Conservation (phyloP, 2,329 filamentous ascomycete species). For the Epichloe sibirici region DNA sequence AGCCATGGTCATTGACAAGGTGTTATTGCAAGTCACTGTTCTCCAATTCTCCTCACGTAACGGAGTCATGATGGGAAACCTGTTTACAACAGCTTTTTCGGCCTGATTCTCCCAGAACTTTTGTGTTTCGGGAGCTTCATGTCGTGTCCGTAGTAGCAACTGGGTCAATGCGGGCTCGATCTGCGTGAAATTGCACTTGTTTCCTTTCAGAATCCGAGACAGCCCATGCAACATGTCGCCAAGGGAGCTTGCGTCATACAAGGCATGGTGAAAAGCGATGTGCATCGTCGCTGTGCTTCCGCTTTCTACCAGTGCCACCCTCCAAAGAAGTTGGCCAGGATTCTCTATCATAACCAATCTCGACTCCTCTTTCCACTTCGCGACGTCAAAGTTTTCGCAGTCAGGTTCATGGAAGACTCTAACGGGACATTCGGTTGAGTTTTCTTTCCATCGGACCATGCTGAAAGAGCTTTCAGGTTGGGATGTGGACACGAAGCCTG, state of each 20-base stretch:
- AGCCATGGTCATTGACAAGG: conserved; percentile 26
- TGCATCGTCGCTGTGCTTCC: conserved; percentile 22
- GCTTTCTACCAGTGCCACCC: conserved; percentile 33
- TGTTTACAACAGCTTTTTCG: conserved; percentile 43
- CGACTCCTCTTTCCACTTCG: conserved; percentile 25
- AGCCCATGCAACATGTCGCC: conserved; percentile 52
- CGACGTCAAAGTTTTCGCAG: neutral
- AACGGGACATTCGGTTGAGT: conserved; percentile 8
- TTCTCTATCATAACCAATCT: conserved; percentile 23
- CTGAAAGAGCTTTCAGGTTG: conserved; percentile 52
- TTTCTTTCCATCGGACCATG: conserved; percentile 51
- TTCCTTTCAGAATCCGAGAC: conserved; percentile 14
- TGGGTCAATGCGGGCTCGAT: conserved; percentile 27
- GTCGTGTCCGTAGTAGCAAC: conserved; percentile 25
- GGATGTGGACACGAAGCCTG: conserved; percentile 55
- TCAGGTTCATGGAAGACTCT: neutral
- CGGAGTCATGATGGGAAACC: conserved; percentile 68
- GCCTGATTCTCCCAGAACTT: conserved; percentile 53
- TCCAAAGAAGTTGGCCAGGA: conserved; percentile 51
- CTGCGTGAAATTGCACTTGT: conserved; percentile 3
- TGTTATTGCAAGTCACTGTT: conserved; percentile 21
- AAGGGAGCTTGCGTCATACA: conserved; percentile 76
- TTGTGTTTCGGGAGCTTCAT: conserved; percentile 22
- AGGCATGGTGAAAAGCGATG: conserved; percentile 58
- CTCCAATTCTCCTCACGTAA: conserved; percentile 27